Conservation (phyloP, 768 basidiomycete genomes). For the Rickenella mellea region DNA sequence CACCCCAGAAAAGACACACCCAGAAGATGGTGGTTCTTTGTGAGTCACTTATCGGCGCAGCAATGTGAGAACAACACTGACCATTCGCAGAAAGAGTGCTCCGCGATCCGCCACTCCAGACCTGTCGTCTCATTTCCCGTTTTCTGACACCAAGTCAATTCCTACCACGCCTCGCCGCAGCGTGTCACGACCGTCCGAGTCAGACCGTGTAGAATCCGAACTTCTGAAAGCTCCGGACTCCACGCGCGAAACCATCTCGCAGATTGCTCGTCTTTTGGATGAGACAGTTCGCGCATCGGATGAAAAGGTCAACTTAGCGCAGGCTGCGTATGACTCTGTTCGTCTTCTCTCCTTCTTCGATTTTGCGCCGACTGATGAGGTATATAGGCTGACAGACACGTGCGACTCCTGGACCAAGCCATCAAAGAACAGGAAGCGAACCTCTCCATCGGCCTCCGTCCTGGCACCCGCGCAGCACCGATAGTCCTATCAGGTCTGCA, state of each 20-base stretch:
- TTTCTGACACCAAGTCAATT: too few relatives aligned
- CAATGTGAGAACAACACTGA: background rate
- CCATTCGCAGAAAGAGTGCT: background rate
- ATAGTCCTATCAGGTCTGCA: constrained; percentile 31
- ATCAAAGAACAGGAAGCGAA: constrained; percentile 51
- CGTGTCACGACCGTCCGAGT: too few relatives aligned
- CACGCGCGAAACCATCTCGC: too few relatives aligned
- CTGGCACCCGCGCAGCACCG: constrained; percentile 43
- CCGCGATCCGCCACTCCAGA: too few relatives aligned
- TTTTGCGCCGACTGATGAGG: background rate
- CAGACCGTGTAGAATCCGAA: too few relatives aligned
- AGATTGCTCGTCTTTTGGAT: constrained; percentile 52
- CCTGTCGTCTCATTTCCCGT: too few relatives aligned
- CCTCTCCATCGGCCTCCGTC: constrained; percentile 41
- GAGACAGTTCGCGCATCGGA: constrained; percentile 55
- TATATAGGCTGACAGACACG: constrained; percentile 67
- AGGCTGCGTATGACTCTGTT: constrained; percentile 63
- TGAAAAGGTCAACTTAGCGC: constrained; percentile 72
- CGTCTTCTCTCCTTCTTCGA: constrained; percentile 11
- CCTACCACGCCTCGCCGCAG: too few relatives aligned
- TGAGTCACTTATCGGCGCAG: background rate
- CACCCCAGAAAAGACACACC: background rate
- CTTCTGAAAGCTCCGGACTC: too few relatives aligned
- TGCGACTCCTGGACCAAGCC: constrained; percentile 69
- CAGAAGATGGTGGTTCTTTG: background rate